Base-by-base conservation (phyloP, 1,284 basidiomycete species). In the Rhodotorula sp. region DNA sequence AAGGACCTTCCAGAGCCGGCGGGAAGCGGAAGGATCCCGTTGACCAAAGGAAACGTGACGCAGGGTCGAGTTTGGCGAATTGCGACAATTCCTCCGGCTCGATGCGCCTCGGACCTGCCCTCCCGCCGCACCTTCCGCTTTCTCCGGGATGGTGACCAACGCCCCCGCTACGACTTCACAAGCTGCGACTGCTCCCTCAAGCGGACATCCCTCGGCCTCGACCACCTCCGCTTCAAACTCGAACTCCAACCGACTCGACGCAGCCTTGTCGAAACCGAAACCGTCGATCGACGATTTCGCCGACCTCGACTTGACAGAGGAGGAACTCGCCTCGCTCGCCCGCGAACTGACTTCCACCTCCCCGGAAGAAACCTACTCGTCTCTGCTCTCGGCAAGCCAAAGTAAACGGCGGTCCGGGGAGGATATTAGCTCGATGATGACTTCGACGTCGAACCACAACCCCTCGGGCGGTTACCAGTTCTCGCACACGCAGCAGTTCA, bases 1-100 rank as follows among this genome's bases (percentile, higher is more conserved):
- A 43, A 12, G 21, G 26, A 10, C 1, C 4, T 29, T 8, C 1
- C 14, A 16, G 26, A 43, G 10, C 39, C 2, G 39, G 10, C 2
- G 39, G 39, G 39, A 43, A 12, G 39, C 39, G 39, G 39, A 43
- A 14, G 8, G 12, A 43, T 12, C 39, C 8, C 39, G 10, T 43
- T 43, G 39, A 43, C 39, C 39, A 12, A 2, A 12, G 39, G 39
- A 43, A 10, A 2, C 39, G 39, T 10, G 39, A 14, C 2, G 8
- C 65, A 75, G 75, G 5, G 72, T 76, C 65, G 75, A 76, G 59
- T 76, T 74, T 39, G 75, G 72, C 46, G 75, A 76, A 34, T 59
- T 76, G n/a, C 65, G 65, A 3, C 65, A 70, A 54, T 70, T 70
- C 58, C 62, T 73, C 2, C 72, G 66, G 8, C 72, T 72, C n/a